Percentiles rank a stretch among this genome's conserved stretches.
These are phyloP conservation scores for Leptographium radiaticola DNA, from an alignment of 2,329 filamentous ascomycete species.

Conservation along the genomic window DNA sequence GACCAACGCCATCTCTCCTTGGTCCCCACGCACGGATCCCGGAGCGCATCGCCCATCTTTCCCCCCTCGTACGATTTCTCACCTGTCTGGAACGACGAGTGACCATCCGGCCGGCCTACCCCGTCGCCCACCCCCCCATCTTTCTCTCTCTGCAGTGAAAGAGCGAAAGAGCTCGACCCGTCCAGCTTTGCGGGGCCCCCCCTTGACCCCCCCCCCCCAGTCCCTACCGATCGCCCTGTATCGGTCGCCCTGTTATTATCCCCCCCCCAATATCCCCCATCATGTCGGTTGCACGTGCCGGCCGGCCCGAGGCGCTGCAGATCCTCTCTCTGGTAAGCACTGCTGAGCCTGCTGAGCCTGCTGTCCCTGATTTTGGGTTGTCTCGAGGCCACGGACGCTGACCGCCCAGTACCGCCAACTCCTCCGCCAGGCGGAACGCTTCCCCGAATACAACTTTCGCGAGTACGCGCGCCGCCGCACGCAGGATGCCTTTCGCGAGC, in stretches of 20 bases:
- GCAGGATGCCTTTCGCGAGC: constrained; percentile 77
- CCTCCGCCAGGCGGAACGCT: constrained; percentile 73
- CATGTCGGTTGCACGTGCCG: constrained; percentile 2
- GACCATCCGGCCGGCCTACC: not conserved
- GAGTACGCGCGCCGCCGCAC: constrained; percentile 91
- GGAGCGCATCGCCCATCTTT: not conserved
- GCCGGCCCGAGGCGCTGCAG: not conserved
- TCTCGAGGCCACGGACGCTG: not conserved
- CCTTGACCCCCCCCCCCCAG: not conserved
- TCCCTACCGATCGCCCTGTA: not conserved
- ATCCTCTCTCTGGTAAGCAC: constrained; percentile 2
- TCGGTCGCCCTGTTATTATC: not conserved
- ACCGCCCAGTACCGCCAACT: constrained; percentile 70
- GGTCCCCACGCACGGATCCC: not conserved
- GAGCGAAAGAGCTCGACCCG: too few species aligned
- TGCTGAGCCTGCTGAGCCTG: not conserved
- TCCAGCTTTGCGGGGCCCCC: too few species aligned
- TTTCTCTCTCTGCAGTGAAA: not conserved
- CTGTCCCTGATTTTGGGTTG: not conserved
- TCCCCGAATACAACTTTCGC: constrained; percentile 93
- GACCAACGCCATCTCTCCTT: not conserved
- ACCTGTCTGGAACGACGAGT: not conserved
- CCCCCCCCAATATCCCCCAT: not conserved
- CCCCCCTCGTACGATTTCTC: not conserved
- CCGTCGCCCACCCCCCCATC: not conserved